Evolutionary conservation across 2,329 filamentous ascomycete genomes (phyloP).

Genomic region (Chrysoporthe cubensis): DNA sequence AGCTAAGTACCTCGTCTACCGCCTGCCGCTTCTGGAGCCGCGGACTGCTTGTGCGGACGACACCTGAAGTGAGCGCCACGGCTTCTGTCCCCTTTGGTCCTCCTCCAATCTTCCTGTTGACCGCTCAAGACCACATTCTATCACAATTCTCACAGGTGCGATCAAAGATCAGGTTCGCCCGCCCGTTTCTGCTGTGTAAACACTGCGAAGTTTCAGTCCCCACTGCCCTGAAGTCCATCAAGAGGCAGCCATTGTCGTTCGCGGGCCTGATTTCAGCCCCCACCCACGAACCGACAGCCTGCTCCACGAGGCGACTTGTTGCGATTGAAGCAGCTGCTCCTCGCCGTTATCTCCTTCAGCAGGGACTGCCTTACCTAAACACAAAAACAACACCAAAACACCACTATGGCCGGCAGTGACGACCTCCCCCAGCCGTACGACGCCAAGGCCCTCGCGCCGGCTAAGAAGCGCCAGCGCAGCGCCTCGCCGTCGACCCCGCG

Average conservation of each 20-base stretch:
- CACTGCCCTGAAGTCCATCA: background rate
- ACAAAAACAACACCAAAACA: background rate
- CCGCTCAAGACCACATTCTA: background rate
- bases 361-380: background rate
- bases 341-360: too few species aligned
- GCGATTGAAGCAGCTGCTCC: background rate
- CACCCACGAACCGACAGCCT: background rate
- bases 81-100: background rate
- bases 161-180: background rate
- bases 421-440: conserved; percentile 65
- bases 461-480: conserved; percentile 61
- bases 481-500: conserved; percentile 46
- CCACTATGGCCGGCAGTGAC: conserved; percentile 43
- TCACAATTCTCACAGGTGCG: background rate
- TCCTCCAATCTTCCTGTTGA: background rate
- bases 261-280: conserved; percentile 2
- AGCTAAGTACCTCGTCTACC: background rate
- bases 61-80: background rate
- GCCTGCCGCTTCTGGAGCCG: conserved; percentile 15
- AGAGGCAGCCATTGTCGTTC: background rate
- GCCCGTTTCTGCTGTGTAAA: background rate
- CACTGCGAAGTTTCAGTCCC: background rate
- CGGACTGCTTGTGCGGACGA: conserved; percentile 5
- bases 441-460: conserved; percentile 59
- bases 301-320: background rate